Evolutionary conservation across 768 basidiomycete genomes (phyloP).

Genomic region (Suillus fuscotomentosus): DNA sequence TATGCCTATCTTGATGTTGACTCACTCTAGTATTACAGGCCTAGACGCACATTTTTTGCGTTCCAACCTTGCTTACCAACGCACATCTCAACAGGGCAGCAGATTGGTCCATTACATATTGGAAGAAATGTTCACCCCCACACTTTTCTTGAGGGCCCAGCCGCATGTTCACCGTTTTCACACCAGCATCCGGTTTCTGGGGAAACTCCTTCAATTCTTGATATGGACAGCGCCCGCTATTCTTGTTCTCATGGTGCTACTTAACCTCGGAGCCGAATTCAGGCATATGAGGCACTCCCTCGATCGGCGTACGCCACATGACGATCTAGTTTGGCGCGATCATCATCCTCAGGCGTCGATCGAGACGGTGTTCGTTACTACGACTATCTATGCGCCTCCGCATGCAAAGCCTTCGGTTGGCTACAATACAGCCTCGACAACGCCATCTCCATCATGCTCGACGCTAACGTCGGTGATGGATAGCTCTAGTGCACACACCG

Average conservation of each 20-base stretch:
- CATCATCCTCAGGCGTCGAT: constrained; percentile 7
- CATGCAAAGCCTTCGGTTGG: constrained; percentile 4
- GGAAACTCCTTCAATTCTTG: constrained; percentile 13
- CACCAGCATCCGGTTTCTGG: constrained; percentile 8
- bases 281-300: constrained; percentile 23
- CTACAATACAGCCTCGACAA: constrained; percentile 5
- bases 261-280: constrained; percentile 27
- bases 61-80: constrained; percentile 60
- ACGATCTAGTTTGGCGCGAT: constrained; percentile 7
- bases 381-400: constrained; percentile 19
- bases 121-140: constrained; percentile 58
- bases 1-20: background rate
- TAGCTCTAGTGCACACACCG: constrained; percentile 5
- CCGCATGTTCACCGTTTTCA: constrained; percentile 7
- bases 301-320: constrained; percentile 16
- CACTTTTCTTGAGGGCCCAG: constrained; percentile 37
- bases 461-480: constrained; percentile 12
- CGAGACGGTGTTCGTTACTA: constrained; percentile 31
- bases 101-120: constrained; percentile 56
- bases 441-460: constrained; percentile 4
- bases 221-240: constrained; percentile 18
- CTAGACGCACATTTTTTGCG: constrained; percentile 42
- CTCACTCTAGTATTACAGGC: constrained; percentile 27
- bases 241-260: constrained; percentile 18
- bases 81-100: constrained; percentile 36